Conservation (phyloP, 1,284 basidiomycete species). For the Irpex lacteus region DNA sequence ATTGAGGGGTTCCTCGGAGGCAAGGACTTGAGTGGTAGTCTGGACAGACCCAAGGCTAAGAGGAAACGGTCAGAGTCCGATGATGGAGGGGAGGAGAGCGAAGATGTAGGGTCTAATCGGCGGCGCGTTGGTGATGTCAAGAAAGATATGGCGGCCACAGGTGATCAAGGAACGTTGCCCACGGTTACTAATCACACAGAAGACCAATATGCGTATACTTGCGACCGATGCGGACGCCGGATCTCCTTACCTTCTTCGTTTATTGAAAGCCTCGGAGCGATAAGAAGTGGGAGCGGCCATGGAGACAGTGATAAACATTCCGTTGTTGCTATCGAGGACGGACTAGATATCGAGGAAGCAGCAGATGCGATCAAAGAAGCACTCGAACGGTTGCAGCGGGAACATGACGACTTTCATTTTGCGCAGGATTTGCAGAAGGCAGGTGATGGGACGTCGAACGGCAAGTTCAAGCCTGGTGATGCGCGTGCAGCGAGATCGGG, state of each 20-base stretch:
- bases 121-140: neutral
- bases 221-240: constrained; percentile 50
- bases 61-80: constrained; percentile 17
- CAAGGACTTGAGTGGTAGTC: constrained; percentile 23
- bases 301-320: constrained; percentile 23
- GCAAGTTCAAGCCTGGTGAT: constrained; percentile 1
- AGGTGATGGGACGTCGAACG: constrained; percentile 11
- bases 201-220: constrained; percentile 37
- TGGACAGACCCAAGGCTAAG: constrained; percentile 11
- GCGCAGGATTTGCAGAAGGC: constrained; percentile 65
- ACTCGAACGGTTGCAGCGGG: constrained; percentile 52
- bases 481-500: constrained; percentile 1
- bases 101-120: neutral
- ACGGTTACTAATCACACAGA: neutral
- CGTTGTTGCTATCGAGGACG: constrained; percentile 7
- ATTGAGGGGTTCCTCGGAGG: constrained; percentile 81
- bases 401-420: constrained; percentile 87
- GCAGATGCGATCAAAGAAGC: constrained; percentile 32
- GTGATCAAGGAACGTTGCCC: neutral
- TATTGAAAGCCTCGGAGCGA: neutral
- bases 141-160: neutral
- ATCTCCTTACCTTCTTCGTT: constrained; percentile 26
- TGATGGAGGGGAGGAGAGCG: neutral
- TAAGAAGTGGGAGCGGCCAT: constrained; percentile 14
- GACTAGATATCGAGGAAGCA: constrained; percentile 4